phyloP scores from a whole-genome alignment of 2,329 filamentous ascomycete species.

The Cryphonectria naterciae region DNA sequence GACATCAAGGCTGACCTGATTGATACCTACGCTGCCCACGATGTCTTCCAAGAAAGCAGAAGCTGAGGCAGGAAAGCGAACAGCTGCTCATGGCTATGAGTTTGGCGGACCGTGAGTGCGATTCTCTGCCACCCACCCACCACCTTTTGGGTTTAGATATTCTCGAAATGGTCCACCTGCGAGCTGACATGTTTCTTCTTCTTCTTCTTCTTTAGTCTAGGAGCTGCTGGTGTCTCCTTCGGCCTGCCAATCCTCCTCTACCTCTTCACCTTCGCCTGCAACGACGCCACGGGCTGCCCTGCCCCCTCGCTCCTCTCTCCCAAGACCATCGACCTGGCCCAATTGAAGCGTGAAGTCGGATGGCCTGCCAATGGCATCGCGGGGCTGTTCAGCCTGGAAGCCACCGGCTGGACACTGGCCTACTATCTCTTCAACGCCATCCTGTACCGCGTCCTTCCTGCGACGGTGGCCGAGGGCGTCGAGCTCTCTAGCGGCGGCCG shows the following conservation, averaged over 20 bases:
- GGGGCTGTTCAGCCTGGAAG: constrained; percentile 72
- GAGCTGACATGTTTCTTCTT: background rate
- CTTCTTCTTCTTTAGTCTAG: constrained; percentile 57
- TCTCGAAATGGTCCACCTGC: background rate
- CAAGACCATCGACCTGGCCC: constrained; percentile 69
- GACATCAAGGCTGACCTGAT: background rate
- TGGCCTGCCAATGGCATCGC: constrained; percentile 75
- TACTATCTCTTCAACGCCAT: constrained; percentile 80
- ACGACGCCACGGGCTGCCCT: constrained; percentile 90
- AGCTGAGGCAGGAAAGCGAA: constrained; percentile 30
- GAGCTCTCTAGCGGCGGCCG: constrained; percentile 71
- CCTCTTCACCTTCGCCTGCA: constrained; percentile 82
- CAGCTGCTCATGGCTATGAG: constrained; percentile 50
- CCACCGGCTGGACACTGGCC: constrained; percentile 69
- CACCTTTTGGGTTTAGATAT: background rate
- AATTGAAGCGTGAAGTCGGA: constrained; percentile 78
- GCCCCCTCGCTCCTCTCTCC: constrained; percentile 79
- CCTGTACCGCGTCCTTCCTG: constrained; percentile 78
- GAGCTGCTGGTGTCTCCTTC: constrained; percentile 77
- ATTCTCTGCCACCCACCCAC: background rate
- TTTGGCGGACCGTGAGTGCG: constrained; percentile 55
- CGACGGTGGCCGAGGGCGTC: constrained; percentile 70
- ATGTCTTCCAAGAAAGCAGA: constrained; percentile 23
- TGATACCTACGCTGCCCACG: background rate
- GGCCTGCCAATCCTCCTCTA: constrained; percentile 81